These are phyloP conservation scores for Draba incana DNA, from an alignment of 345 rosid genomes.

Conservation along the genomic window DNA sequence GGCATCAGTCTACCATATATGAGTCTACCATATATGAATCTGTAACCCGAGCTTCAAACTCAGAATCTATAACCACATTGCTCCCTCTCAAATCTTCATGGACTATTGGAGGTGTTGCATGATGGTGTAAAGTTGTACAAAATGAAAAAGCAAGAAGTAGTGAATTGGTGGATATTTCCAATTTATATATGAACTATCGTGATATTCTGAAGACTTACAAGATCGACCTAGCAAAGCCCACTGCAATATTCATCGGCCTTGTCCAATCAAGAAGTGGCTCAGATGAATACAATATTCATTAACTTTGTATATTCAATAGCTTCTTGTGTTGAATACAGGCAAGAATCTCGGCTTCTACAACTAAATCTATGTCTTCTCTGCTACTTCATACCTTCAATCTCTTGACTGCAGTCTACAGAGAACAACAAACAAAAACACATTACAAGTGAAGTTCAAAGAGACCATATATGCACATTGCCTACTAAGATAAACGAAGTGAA, in stretches of 20 bases:
- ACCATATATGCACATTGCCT: not conserved
- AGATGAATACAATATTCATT: constrained; percentile 88
- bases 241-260: constrained; percentile 81
- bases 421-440: constrained; percentile 6
- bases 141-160: not conserved
- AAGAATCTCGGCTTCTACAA: constrained; percentile 80
- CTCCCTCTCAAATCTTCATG: constrained; percentile 66
- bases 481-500: not conserved
- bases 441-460: constrained; percentile 20
- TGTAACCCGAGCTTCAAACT: constrained; percentile 80
- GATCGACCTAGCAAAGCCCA: constrained; percentile 91
- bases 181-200: not conserved
- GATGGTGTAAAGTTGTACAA: constrained; percentile 83
- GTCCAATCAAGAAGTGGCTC: constrained; percentile 94
- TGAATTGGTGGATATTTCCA: not conserved
- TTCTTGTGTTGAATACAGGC: constrained; percentile 73
- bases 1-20: constrained; percentile 86
- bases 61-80: constrained; percentile 69
- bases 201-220: constrained; percentile 51
- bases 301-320: constrained; percentile 78
- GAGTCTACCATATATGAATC: constrained; percentile 81
- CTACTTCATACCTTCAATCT: constrained; percentile 94
- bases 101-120: constrained; percentile 71
- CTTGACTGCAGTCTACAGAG: constrained; percentile 85
- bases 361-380: constrained; percentile 83